phyloP scores from a whole-genome alignment of 306 rosid species.

The Acacia confusa region DNA sequence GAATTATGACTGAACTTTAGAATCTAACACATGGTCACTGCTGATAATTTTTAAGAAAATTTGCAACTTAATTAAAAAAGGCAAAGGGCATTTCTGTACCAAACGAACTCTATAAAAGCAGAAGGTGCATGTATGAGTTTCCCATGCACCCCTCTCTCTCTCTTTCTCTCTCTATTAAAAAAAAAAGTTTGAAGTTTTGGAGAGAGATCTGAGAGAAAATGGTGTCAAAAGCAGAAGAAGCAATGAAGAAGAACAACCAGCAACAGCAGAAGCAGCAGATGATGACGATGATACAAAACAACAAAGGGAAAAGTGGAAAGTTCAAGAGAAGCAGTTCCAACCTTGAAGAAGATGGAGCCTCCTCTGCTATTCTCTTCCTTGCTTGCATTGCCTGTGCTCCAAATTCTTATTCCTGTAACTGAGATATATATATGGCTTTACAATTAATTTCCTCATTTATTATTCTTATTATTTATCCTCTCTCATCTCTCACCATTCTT shows the following conservation, averaged over 20 bases:
- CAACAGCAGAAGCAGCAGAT: conserved; percentile 44
- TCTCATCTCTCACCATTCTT: not conserved
- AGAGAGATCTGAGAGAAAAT: conserved; percentile 20
- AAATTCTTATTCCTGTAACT: conserved; percentile 27
- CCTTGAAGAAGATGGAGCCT: conserved; percentile 74
- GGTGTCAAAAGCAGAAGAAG: conserved; percentile 87
- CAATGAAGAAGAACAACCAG: conserved; percentile 54
- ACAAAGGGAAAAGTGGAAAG: conserved; percentile 69
- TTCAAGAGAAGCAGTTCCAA: conserved; percentile 90
- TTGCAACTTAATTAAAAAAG: not conserved
- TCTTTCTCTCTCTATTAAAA: not conserved
- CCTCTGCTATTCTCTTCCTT: conserved; percentile 90
- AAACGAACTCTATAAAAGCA: conserved; percentile 52
- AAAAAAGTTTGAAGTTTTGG: not conserved
- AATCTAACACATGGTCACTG: not conserved
- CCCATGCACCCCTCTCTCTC: conserved; percentile 29
- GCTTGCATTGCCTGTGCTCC: conserved; percentile 95
- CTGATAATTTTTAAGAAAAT: not conserved
- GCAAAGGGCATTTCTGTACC: conserved; percentile 32
- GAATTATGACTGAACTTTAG: not conserved
- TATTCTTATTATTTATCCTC: not conserved
- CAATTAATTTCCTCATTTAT: not conserved
- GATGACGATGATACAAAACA: conserved; percentile 60
- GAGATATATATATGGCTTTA: not conserved
- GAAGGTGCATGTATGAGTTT: conserved; percentile 36